A percentile compares a stretch with the other conserved stretches of the same genome.
Evolutionary conservation across 1,284 basidiomycete species (phyloP).

Genomic region (Trichosporon asahii): DNA sequence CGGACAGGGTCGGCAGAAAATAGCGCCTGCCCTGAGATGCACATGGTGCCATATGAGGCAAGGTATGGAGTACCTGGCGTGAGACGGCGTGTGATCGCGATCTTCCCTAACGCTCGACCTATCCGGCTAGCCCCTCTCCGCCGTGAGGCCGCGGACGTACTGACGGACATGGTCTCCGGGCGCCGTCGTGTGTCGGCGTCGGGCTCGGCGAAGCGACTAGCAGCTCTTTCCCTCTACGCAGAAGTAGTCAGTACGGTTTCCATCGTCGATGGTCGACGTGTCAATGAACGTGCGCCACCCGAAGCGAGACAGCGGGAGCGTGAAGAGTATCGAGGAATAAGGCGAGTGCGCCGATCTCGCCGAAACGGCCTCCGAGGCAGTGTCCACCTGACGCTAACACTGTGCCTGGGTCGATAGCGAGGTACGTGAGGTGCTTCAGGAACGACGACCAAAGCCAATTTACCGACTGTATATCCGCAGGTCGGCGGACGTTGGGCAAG

Average conservation of each 20-base stretch:
- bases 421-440: neutral
- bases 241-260: neutral
- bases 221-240: neutral
- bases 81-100: neutral
- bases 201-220: neutral
- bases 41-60: constrained; percentile 5
- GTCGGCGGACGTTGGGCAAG: neutral
- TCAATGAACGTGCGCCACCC: neutral
- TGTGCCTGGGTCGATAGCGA: neutral
- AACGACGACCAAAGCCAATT: neutral
- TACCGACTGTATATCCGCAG: neutral
- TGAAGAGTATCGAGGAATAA: neutral
- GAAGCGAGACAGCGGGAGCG: neutral
- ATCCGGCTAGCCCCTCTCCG: neutral
- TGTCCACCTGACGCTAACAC: neutral
- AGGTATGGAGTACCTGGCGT: neutral
- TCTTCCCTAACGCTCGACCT: neutral
- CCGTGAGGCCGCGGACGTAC: neutral
- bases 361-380: neutral
- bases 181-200: neutral
- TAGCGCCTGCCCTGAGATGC: neutral
- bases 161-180: neutral
- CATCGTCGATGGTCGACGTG: neutral
- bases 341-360: neutral
- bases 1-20: neutral